phyloP scores from a whole-genome alignment of 1,284 basidiomycete species.

The Hymenochaete sp. region DNA sequence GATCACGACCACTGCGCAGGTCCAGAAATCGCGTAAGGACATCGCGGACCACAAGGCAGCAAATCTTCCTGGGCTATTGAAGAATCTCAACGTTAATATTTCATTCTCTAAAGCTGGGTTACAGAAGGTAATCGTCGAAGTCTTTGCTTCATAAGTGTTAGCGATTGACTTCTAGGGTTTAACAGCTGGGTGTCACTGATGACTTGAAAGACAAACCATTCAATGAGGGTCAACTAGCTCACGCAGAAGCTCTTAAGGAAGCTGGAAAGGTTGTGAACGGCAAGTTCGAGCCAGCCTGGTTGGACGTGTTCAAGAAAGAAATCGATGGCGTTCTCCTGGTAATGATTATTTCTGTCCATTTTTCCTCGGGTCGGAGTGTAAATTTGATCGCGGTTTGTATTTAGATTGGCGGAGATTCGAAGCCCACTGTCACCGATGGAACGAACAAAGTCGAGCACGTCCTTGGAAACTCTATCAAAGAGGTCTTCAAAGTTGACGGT shows the following conservation, averaged over 20 bases:
- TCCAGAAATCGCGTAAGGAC: conserved; percentile 23
- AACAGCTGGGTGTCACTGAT: conserved; percentile 28
- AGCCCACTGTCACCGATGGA: conserved; percentile 18
- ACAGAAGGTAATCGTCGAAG: conserved; percentile 9
- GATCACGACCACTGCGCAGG: conserved; percentile 26
- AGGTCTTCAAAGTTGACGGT: conserved; percentile 26
- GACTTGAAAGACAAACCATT: conserved; percentile 28
- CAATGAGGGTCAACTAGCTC: conserved; percentile 26
- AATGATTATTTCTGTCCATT: background rate
- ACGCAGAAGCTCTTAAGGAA: conserved; percentile 26
- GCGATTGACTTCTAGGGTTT: background rate
- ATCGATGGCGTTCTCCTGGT: conserved; percentile 32
- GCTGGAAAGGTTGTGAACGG: conserved; percentile 8
- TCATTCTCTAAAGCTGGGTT: conserved; percentile 20
- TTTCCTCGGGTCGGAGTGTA: background rate
- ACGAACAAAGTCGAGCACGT: conserved; percentile 23
- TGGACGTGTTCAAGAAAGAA: conserved; percentile 27
- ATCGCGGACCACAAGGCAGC: conserved; percentile 30
- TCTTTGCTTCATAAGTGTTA: background rate
- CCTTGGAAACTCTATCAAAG: conserved; percentile 25
- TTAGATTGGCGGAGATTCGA: conserved; percentile 27
- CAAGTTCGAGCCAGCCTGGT: conserved; percentile 26
- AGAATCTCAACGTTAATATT: conserved; percentile 20
- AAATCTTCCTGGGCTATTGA: conserved; percentile 26
- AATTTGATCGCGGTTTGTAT: background rate